Base-by-base conservation (phyloP, 2,329 filamentous ascomycete genomes). In the Emericellopsis cladophorae region DNA sequence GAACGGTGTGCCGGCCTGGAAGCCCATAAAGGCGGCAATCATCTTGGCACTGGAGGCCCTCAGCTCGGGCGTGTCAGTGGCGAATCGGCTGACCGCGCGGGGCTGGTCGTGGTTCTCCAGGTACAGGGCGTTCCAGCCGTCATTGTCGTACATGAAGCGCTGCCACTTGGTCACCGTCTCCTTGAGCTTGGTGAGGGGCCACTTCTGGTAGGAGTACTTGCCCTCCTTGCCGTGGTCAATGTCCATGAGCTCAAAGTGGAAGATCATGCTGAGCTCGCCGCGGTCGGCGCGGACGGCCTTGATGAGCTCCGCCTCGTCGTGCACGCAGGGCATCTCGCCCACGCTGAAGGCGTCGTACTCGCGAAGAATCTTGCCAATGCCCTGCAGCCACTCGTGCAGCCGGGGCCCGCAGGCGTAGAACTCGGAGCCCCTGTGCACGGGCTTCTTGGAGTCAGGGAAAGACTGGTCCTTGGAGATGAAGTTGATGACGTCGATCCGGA, bases 181-280 rank as follows among this genome's bases (percentile, higher is more conserved):
- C 51, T 76, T 76, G 31, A 79, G 57, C 40, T 70, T 64, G 7
- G 63, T 62, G 11, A 74, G 64, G 37, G 59, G 60, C 66, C 69
- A 76, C 5, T 53, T 2, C 49, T 49, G 4, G 56, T 26, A 55
- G 1, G 59, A 60, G 48, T 66, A 67, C 46, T 71, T 70, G 46
- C 68, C 61, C 15, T 54, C 43, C 6, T 55, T 42, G 9, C 66
- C 66, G 42, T 66, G 57, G 43, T 74, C 71, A 14, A 75, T 57
- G 31, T 70, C 64, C 45, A 76, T 65, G 26, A 76, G 63, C 43
- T 84, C 79, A 52, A 85, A 85, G 49, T 82, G 75, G 58, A 85
- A 84, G 31, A 84, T 79, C 78, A 84, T 84, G 54, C 73, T 78
- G 36, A 84, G 58, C 51, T 84, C 77, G 26, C 68, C 65, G 14